A percentile compares a stretch with the other conserved stretches of the same genome.
phyloP scores from a whole-genome alignment of 345 rosid species.

The Salix caprea region DNA sequence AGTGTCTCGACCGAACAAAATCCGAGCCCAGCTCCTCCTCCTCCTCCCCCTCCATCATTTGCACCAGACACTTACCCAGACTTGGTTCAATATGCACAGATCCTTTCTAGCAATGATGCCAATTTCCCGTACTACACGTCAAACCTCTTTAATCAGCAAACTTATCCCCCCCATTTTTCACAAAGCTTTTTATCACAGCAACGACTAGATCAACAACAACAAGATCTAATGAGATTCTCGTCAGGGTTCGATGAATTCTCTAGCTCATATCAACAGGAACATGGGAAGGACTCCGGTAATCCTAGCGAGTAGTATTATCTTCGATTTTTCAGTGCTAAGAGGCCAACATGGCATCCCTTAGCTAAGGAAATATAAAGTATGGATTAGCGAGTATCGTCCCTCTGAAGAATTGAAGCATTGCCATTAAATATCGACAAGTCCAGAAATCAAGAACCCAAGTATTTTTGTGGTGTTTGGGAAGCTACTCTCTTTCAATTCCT shows the following conservation, averaged over 20 bases:
- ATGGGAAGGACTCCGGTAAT: slow-evolving; percentile 29
- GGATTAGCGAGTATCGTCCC: not conserved
- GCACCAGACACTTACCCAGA: slow-evolving; percentile 48
- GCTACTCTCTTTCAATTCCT: not conserved
- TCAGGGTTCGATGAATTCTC: slow-evolving; percentile 24
- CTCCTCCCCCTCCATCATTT: slow-evolving; percentile 17
- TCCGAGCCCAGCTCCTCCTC: not conserved
- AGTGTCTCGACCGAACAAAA: slow-evolving; percentile 7
- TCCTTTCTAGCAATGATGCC: slow-evolving; percentile 64
- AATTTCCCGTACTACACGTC: slow-evolving; percentile 56
- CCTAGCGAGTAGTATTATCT: slow-evolving; percentile 9
- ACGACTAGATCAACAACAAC: slow-evolving; percentile 14
- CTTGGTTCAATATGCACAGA: slow-evolving; percentile 66
- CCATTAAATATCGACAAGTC: not conserved
- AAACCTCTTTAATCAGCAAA: slow-evolving; percentile 40
- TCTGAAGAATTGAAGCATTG: not conserved
- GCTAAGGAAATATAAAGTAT: not conserved
- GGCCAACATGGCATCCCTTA: not conserved
- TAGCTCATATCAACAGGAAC: slow-evolving; percentile 25
- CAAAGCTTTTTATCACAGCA: slow-evolving; percentile 21
- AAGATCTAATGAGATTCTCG: slow-evolving; percentile 24
- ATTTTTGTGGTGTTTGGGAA: slow-evolving; percentile 6
- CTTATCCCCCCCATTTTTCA: slow-evolving; percentile 32
- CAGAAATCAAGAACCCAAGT: not conserved
- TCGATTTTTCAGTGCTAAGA: not conserved